Base-by-base conservation (phyloP, 2,329 filamentous ascomycete genomes). In the Colletotrichum tropicale region DNA sequence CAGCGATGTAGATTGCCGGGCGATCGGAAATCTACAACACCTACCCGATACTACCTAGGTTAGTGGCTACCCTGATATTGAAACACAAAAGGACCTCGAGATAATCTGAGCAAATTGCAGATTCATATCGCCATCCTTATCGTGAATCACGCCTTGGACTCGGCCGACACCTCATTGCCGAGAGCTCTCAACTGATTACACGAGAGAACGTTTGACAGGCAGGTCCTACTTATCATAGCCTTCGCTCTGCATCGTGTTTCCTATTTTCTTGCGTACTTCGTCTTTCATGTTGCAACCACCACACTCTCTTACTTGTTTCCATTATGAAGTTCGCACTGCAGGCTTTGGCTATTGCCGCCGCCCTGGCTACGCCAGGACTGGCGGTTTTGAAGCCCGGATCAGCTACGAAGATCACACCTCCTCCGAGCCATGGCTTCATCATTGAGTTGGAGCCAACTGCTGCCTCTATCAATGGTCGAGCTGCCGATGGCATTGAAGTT, bases 41-140 rank as follows among this genome's bases (percentile, higher is more conserved):
- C 66, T 70, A 70, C 66, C 71, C 43, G 21, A 74, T 74, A 16
- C 26, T 58, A 74, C 71, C 71, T 74, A 74, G 71, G 36, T 30
- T 12, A 21, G 32, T 74, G 66, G 58, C 60, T 58, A 67, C 52
- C 32, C 32, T 16, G 8, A 58, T 24, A 65, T 26, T 34, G 60
- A 48, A 34, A 56, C 28, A 28, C 38, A 60, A 48, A 69, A 61
- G 52, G 16, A 9, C 7, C 38, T 16, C 43, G 32, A 26, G 18
- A 32, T 48, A 21, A 58, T 34, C 26, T 34, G 56, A 52, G 26
- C 10, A 32, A 28, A n/a, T 58, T 32, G 34, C 56, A 34, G 34
- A 64, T 60, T 36, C 56, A 68, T 43, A 65, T 70, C 66, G 60
- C 43, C 60, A 70, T 66, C 43, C 18, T 65, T 70, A 74, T 70